Base-by-base conservation (phyloP, 2,329 filamentous ascomycete species). In the Colletotrichum sidae region DNA sequence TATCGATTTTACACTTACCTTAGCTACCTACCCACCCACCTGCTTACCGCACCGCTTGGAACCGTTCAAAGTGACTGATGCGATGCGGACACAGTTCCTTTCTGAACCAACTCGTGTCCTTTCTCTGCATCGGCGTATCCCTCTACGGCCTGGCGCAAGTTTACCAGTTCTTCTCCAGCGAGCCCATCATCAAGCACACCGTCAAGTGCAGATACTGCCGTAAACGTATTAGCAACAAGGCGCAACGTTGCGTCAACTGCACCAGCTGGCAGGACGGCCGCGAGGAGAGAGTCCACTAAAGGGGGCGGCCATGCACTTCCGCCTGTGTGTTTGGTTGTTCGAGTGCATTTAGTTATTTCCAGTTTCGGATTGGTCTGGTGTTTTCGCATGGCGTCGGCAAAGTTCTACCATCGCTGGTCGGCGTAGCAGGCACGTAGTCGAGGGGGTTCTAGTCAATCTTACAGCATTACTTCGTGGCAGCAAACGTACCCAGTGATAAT, bases 101-200 rank as follows among this genome's bases (percentile, higher is more conserved):
- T 67, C 68, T 91, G 53, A 88, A 88, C 71, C 87, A 89, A 59
- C 70, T 89, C 2, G 80, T 92, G 58, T 87, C 89, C 59, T 93
- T 93, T 67, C 46, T 89, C 33, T 85, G 88, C 57, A 81, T 93
- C 5, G 91, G 90, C 3, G 53, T 92, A 13, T 84, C 86, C 11
- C 79, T 93, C 9, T 93, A 92, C 73, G 77, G 81, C 0, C 81
- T 93, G 35, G 90, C 89, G 1, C 82, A 83, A 54, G 47, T 86
- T 44, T 93, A 92, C 73, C 87, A 88, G 70, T 82, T 81, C 67
- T 72, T 88, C 10, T 87, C 85, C 11, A 81, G 84, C 10, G 90
- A 92, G 56, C 86, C 87, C 12, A 90, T 93, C 68, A 90, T 93
- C 74, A 92, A 92, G 79, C 87, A 86, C 69, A 87, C 85, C 34